Base-by-base conservation (phyloP, 2,329 filamentous ascomycete genomes). In the Colletotrichum sansevieriae region DNA sequence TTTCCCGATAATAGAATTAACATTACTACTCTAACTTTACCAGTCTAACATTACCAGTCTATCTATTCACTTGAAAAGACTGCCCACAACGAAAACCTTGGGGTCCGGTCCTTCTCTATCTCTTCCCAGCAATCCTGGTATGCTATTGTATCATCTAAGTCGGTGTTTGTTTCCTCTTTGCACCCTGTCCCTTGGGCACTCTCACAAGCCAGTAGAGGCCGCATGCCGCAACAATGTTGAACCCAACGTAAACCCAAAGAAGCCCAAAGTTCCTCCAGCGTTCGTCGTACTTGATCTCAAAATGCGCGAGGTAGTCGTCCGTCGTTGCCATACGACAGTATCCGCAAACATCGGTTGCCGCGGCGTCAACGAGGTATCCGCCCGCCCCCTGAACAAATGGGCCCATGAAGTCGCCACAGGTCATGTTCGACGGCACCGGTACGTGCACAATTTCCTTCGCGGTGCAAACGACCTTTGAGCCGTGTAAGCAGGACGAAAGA, bases 241-340 rank as follows among this genome's bases (percentile, higher is more conserved):
- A 86, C 35, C 80, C 78, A 69, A 87, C 82, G 65, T 85, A 88
- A 0, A 80, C 83, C 78, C 83, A 88, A 60, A 87, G 78, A 25
- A 90, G 80, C 3, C 87, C 84, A 57, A 83, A 84, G 29, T 72
- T 63, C 5, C 87, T 81, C 85, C 86, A 89, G n/a, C 84, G 75
- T 46, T 86, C 73, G 43, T 74, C 74, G 66, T 85, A 88, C 41
- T 78, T 78, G 57, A 85, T 83, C 29, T 81, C 78, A 29, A 83
- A 81, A 0, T 25, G 64, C 1, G 78, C 67, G 59, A 84, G 49
- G 47, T 79, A 83, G n/a, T 75, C 72, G 35, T 84, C 79, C 0
- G 82, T 82, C 0, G 77, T 74, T 4, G 72, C 68, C 0, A 83
- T 52, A 0, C 75, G 67, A 63, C 83, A 84, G 71, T 79, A 89